Base-by-base conservation (phyloP, 2,329 filamentous ascomycete genomes). In the Cladosporium sp. region DNA sequence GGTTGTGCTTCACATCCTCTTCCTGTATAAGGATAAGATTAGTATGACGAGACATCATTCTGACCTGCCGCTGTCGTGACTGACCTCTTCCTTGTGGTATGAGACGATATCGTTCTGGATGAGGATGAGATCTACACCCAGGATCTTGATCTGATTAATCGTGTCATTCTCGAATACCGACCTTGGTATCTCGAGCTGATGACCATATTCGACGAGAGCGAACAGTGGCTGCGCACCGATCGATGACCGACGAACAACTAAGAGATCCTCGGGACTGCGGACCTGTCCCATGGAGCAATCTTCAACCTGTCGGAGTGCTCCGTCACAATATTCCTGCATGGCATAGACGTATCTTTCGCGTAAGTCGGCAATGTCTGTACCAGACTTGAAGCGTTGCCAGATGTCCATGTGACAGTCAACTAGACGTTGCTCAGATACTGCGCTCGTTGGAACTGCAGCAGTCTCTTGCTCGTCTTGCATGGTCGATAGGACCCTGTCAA, bases 31-130 rank as follows among this genome's bases (percentile, higher is more conserved):
- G 3, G 17, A 9, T 40, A 5, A 40, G 38, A 3, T 5, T 12
- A 3, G 15, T 14, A 40, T 3, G 5, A 17, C 9, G 38, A 40
- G 15, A 3, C 14, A 5, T n/a, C 30, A n/a, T 9, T 34, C 30
- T 34, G 30, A 34, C 3, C 12, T 38, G 11, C 12, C 36, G n/a
- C n/a, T 3, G 11, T 9, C 9, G 30, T 3, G 8, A 34, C 45
- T 49, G 14, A 49, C 40, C 37, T 57, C 55, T 30, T 57, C 55
- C 12, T 57, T 57, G 5, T 15, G 43, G 22, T 57, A 57, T 4
- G 55, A 57, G 5, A 57, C 14, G n/a, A 57, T 30, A 43, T 57
- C 55, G 43, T 57, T 57, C 14, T 57, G 55, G 19, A 57, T 43
- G 3, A 50, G 43, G 2, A 42, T 57, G 3, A 57, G n/a, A 17